Evolutionary conservation across 139 green algal genomes (phyloP).

Genomic region (Diplosphaera chodatii): DNA sequence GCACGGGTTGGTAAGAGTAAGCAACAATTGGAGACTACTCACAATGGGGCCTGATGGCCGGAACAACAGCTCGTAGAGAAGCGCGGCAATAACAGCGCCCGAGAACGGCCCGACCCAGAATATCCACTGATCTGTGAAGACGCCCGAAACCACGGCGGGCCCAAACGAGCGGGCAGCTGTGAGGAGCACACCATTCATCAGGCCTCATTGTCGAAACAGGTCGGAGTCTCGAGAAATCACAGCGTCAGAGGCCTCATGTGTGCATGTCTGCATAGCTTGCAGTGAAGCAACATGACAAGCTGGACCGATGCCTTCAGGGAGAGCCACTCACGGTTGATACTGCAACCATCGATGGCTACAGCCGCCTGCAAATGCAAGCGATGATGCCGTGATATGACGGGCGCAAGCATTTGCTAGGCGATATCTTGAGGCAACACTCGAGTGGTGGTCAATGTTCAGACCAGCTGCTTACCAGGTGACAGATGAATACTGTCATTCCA

Average conservation of each 20-base stretch:
- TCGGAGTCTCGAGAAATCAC: too few relatives aligned
- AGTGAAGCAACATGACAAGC: too few relatives aligned
- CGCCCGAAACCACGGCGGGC: constrained; percentile 5
- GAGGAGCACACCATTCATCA: background rate
- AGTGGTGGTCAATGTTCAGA: too few relatives aligned
- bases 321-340: background rate
- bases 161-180: constrained; percentile 20
- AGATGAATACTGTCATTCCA: background rate
- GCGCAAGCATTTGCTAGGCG: too few relatives aligned
- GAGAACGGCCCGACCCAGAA: constrained; percentile 24
- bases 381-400: too few relatives aligned
- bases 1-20: background rate
- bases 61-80: constrained; percentile 12
- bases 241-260: too few relatives aligned
- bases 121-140: constrained; percentile 12
- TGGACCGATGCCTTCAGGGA: too few relatives aligned
- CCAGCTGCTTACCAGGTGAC: background rate
- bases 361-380: background rate
- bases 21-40: too few relatives aligned
- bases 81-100: constrained; percentile 7
- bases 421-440: too few relatives aligned
- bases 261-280: too few relatives aligned
- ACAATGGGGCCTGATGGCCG: background rate
- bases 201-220: too few relatives aligned
- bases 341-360: background rate